Percentiles rank a stretch among this genome's conserved stretches.
phyloP scores from a whole-genome alignment of 2,329 filamentous ascomycete species.

The Trichophyton schoenleinii region DNA sequence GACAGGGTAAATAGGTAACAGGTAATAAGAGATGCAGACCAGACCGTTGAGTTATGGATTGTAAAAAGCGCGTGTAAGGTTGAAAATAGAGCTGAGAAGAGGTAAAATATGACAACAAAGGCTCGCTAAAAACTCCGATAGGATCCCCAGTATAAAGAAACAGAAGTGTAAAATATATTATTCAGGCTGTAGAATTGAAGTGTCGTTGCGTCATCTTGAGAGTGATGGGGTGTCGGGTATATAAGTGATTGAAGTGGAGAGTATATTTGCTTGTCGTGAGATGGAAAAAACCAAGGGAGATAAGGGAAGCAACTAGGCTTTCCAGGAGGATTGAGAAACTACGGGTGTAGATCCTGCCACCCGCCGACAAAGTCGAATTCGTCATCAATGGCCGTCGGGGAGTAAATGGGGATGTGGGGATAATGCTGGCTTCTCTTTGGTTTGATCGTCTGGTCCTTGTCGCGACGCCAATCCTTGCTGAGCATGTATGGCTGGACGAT shows the following conservation, averaged over 20 bases:
- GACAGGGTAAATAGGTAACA: conserved; percentile 2
- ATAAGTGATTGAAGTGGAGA: background rate
- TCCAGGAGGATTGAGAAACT: conserved; percentile 25
- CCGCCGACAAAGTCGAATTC: conserved; percentile 92
- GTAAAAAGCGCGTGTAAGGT: background rate
- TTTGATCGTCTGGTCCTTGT: conserved; percentile 21
- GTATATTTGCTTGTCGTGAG: background rate
- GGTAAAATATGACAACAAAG: background rate
- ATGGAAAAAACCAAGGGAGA: conserved; percentile 11
- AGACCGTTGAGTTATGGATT: background rate
- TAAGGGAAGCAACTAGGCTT: conserved; percentile 13
- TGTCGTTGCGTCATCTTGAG: conserved; percentile 4
- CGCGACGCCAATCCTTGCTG: conserved; percentile 37
- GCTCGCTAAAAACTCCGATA: conserved; percentile 5
- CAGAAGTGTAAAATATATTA: background rate
- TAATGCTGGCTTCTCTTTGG: conserved; percentile 17
- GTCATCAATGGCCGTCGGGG: conserved; percentile 35
- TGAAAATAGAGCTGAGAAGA: background rate
- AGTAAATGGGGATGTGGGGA: conserved; percentile 25
- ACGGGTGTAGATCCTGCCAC: conserved; percentile 61
- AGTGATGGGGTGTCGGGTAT: conserved; percentile 1
- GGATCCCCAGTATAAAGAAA: conserved; percentile 5
- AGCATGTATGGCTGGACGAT: conserved; percentile 29
- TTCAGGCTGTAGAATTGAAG: conserved; percentile 8
- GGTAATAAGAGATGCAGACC: conserved; percentile 3